Percentiles rank a stretch among this genome's conserved stretches.
These are phyloP conservation scores for Penicillium roqueforti DNA, from an alignment of 495 filamentous ascomycete species.

Conservation along the genomic window DNA sequence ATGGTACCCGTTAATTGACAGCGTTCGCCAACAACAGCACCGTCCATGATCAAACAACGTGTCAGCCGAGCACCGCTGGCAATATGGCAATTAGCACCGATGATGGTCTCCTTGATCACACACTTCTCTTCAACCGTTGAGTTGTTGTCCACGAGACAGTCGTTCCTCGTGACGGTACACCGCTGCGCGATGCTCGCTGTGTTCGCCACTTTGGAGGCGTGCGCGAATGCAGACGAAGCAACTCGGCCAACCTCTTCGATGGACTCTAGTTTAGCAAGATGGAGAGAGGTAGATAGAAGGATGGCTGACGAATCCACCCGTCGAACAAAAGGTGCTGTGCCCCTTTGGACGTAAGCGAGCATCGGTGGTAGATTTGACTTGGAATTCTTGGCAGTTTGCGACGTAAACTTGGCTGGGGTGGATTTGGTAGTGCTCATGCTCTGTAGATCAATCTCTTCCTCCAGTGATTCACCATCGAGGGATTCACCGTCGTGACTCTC, in stretches of 20 bases:
- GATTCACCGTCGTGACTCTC: constrained; percentile 41
- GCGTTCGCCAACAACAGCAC: constrained; percentile 72
- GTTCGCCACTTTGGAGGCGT: constrained; percentile 73
- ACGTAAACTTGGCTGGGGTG: constrained; percentile 17
- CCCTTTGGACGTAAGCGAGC: constrained; percentile 67
- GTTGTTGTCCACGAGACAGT: constrained; percentile 78
- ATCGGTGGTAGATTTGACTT: constrained; percentile 55
- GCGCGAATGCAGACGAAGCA: constrained; percentile 64
- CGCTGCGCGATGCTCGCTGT: constrained; percentile 69
- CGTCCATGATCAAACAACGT: constrained; percentile 87
- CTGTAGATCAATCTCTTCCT: constrained; percentile 61
- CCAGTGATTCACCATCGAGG: constrained; percentile 20
- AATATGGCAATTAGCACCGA: constrained; percentile 83
- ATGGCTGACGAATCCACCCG: constrained; percentile 83
- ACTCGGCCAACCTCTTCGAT: constrained; percentile 58
- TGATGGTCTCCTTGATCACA: constrained; percentile 82
- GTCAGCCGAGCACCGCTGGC: constrained; percentile 71
- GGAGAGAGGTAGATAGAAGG: constrained; percentile 75
- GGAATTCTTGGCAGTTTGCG: constrained; percentile 13
- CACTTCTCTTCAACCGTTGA: constrained; percentile 77
- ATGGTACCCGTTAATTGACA: constrained; percentile 78
- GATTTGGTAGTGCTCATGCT: constrained; percentile 54
- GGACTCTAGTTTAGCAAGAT: constrained; percentile 72
- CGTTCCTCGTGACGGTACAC: constrained; percentile 68
- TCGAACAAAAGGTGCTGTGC: constrained; percentile 60